Conservation (phyloP, 73 alveolate genomes). For the Breviolum minutum region DNA sequence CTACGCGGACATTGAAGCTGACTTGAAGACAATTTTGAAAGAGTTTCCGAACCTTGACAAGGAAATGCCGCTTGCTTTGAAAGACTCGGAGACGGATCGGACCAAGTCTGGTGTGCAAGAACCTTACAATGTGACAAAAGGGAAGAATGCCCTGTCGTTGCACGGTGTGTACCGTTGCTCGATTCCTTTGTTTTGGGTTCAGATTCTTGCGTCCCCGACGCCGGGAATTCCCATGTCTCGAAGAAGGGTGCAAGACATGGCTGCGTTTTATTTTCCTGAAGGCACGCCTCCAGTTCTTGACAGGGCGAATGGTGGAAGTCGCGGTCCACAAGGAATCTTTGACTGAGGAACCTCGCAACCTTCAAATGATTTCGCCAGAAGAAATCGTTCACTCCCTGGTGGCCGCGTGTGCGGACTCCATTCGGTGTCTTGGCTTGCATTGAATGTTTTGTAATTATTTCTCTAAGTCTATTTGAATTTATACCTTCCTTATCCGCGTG, state of each 20-base stretch:
- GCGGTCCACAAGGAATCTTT: background rate
- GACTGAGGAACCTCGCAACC: background rate
- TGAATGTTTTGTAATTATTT: background rate
- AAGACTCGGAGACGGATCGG: background rate
- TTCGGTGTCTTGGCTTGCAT: background rate
- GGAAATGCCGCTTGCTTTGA: too few relatives aligned
- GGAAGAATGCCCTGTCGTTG: background rate
- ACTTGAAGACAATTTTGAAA: background rate
- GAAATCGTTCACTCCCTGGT: background rate
- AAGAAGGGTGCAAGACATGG: too few relatives aligned
- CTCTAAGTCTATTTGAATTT: background rate
- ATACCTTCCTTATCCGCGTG: background rate
- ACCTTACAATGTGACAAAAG: background rate
- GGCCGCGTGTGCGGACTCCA: background rate
- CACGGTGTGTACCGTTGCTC: constrained; percentile 25
- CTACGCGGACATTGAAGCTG: background rate
- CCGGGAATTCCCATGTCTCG: too few relatives aligned
- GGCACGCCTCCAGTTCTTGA: too few relatives aligned
- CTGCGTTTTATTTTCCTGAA: too few relatives aligned
- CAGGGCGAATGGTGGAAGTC: too few relatives aligned
- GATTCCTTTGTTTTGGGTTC: background rate
- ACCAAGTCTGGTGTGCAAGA: background rate
- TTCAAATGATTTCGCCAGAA: background rate
- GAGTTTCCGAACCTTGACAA: background rate
- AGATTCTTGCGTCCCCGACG: background rate